phyloP scores from a whole-genome alignment of 1,284 basidiomycete genomes.

The Trametes hirsuta region DNA sequence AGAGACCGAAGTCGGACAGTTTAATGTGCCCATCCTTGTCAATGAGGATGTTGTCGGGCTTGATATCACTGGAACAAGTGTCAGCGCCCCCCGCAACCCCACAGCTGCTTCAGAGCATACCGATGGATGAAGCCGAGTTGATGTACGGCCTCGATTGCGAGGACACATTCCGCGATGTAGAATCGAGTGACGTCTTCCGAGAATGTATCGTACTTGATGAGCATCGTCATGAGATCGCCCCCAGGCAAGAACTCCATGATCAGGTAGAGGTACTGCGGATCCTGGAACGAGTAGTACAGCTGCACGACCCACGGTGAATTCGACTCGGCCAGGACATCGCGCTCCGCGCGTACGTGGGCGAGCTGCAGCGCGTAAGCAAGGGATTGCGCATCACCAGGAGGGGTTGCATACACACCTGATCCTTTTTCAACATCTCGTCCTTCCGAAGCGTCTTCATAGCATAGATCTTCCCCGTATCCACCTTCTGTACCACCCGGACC shows the following conservation, averaged over 20 bases:
- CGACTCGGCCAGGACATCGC: constrained; percentile 96
- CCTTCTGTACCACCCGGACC: constrained; percentile 96
- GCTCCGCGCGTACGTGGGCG: constrained; percentile 97
- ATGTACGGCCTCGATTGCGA: constrained; percentile 98
- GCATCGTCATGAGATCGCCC: constrained; percentile 98
- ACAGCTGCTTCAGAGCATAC: constrained; percentile 45
- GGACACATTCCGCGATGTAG: constrained; percentile 98
- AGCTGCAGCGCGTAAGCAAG: constrained; percentile 55
- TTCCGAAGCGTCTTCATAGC: constrained; percentile 99
- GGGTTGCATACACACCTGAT: constrained; percentile 69
- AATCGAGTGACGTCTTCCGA: constrained; percentile 98
- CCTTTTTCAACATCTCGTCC: constrained; percentile 99
- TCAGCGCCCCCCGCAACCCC: constrained; percentile 8
- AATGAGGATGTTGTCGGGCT: constrained; percentile 98
- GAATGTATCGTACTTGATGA: constrained; percentile 99
- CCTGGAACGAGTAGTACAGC: constrained; percentile 98
- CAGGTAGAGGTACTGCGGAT: constrained; percentile 93
- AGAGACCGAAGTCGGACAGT: constrained; percentile 96
- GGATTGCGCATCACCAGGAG: constrained; percentile 6
- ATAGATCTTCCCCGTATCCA: constrained; percentile 97
- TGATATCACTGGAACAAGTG: constrained; percentile 79
- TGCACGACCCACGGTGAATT: constrained; percentile 99
- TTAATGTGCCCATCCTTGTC: constrained; percentile 98
- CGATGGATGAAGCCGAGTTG: constrained; percentile 99
- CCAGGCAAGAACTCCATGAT: constrained; percentile 99